phyloP scores from a whole-genome alignment of 352 stramenopile genomes.

The Plasmopara halstedii region DNA sequence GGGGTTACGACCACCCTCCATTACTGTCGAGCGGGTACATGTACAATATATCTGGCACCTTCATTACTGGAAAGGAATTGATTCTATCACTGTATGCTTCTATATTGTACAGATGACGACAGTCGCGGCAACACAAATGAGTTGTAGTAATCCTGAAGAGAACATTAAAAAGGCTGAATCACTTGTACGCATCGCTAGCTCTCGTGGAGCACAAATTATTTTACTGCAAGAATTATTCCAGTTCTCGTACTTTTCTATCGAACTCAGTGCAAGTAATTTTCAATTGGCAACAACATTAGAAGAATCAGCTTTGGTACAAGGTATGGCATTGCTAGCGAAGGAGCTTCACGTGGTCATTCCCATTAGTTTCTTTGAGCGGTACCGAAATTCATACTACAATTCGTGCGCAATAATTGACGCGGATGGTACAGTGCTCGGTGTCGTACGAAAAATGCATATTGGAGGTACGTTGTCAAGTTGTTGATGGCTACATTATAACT shows the following conservation, averaged over 20 bases:
- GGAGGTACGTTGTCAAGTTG: conserved; percentile 30
- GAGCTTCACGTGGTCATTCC: conserved; percentile 88
- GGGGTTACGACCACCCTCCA: conserved; percentile 33
- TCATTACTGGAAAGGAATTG: conserved; percentile 4
- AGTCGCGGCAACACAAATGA: conserved; percentile 84
- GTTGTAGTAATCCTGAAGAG: conserved; percentile 74
- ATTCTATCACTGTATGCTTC: conserved; percentile 1
- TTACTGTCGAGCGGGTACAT: conserved; percentile 46
- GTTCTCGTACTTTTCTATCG: conserved; percentile 89
- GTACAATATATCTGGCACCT: neutral
- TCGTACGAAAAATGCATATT: conserved; percentile 89
- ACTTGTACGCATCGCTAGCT: conserved; percentile 83
- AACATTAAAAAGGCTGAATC: conserved; percentile 89
- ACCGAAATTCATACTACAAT: conserved; percentile 91
- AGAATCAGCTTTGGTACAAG: conserved; percentile 77
- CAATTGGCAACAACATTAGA: conserved; percentile 77
- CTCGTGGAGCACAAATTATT: conserved; percentile 83
- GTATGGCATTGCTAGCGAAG: conserved; percentile 84
- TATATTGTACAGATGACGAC: conserved; percentile 57
- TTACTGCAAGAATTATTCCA: conserved; percentile 89
- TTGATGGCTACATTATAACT: neutral
- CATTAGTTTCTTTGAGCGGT: conserved; percentile 89
- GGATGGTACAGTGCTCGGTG: conserved; percentile 74
- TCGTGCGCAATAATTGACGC: conserved; percentile 88
- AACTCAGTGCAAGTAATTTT: conserved; percentile 86